A percentile compares a stretch with the other conserved stretches of the same genome.
phyloP scores from a whole-genome alignment of 257 asterid genomes.

The Scutellaria galericulata region DNA sequence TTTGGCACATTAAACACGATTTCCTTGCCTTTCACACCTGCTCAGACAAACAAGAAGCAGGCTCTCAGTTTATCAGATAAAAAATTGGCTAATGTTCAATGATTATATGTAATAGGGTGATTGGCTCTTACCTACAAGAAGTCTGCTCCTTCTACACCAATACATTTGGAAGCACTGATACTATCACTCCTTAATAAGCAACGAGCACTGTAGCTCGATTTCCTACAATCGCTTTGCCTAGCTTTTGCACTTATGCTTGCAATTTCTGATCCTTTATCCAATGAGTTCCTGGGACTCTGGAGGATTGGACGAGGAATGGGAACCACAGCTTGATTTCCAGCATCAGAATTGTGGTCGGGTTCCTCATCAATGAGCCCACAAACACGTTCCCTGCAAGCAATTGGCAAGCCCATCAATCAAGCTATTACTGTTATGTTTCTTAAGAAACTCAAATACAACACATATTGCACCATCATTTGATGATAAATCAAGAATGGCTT shows the following conservation, averaged over 20 bases:
- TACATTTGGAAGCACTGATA: conserved; percentile 79
- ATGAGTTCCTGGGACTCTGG: conserved; percentile 60
- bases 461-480: too few relatives aligned
- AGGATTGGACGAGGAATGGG: conserved; percentile 58
- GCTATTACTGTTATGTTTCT: not conserved
- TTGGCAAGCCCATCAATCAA: conserved; percentile 6
- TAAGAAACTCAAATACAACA: not conserved
- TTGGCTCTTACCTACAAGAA: conserved; percentile 57
- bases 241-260: conserved; percentile 43
- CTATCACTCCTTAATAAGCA: conserved; percentile 85
- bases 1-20: too few relatives aligned
- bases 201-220: conserved; percentile 74
- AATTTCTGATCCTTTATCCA: conserved; percentile 50
- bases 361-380: conserved; percentile 76
- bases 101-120: not conserved
- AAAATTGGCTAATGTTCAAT: too few relatives aligned
- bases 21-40: conserved; percentile 25
- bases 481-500: not conserved
- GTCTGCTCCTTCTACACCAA: conserved; percentile 65
- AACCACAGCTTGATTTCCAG: conserved; percentile 46
- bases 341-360: conserved; percentile 49
- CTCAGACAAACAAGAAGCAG: conserved; percentile 28
- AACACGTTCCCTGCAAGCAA: conserved; percentile 76
- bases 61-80: too few relatives aligned
- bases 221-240: conserved; percentile 49